Evolutionary conservation across 179 eudicot genomes (phyloP), one percentile per base, ranked within the genome.

Genomic region (Actinidia chinensis): DNA sequence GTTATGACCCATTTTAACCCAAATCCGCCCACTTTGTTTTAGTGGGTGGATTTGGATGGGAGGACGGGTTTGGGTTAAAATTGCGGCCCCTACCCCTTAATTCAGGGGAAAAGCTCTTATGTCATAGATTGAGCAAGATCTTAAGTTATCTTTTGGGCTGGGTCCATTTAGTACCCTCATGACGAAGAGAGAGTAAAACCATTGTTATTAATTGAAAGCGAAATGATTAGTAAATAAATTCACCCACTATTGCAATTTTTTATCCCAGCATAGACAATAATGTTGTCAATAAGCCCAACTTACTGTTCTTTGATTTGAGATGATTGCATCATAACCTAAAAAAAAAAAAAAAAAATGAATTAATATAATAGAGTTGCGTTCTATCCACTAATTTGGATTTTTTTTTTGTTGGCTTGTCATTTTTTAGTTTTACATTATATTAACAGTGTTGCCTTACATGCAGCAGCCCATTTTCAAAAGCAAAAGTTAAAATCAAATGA

Each of bases 241-340:
- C 63, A 20, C 8, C n/a, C n/a, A 58, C 8, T 58, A 58, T 22
- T 7, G 10, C n/a, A 58, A 58, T 58, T 2, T 18, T 5, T 18
- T 33, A 3, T 60, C 33, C 6, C 4, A 40, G 8, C 15, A 17
- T 36, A 64, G 36, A 4, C 22, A 8, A 36, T 36, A 64, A 64
- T 64, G 44, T 33, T 64, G 68, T 33, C 46, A 64, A 64, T 43
- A 64, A 64, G 68, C 50, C 71, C 71, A 67, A 10, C 22, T 44
- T 68, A n/a, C 33, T n/a, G 52, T 20, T 42, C 20, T 67, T 43
- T 44, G 71, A 67, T 67, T 68, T 4, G 52, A n/a, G 72, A 44
- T 46, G 52, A 43, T 44, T 23, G 4, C 70, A 42, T 66, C 3
- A 66, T 42, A 67, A 67, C 71, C 25, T 42, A 20, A 42, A 5